Evolutionary conservation across 208 protist species (phyloP), one percentile per base, ranked within the genome.

Genomic region (Leptomonas pyrrhocoris): DNA sequence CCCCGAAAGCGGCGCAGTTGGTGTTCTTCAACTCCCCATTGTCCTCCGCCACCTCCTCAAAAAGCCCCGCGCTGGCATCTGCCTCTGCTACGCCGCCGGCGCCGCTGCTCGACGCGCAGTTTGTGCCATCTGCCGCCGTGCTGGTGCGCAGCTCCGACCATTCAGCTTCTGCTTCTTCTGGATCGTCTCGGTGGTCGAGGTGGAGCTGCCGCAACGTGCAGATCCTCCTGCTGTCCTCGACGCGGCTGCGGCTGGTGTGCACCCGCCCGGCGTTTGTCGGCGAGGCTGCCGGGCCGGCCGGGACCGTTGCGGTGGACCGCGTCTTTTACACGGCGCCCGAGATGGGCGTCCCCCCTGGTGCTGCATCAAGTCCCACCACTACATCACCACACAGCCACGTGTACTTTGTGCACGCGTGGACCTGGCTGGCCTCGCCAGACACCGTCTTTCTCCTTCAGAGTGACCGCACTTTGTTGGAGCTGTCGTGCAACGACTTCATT

Each of bases 371-470:
- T 5, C 3, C 21, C 18, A 40, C 25, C n/a, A 34, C 16, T 15
- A n/a, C 50, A 30, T 15, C 68, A 11, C 25, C 64, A 16, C 34
- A 36, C 55, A n/a, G 30, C 12, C 65, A 42, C 12, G 70, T 81
- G 40, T 30, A 36, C 12, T 85, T 76, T 36, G n/a, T 68, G 13
- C 70, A 75, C 12, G 72, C 70, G 28, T 77, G 73, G 67, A 79
- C 80, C n/a, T 85, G 80, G 75, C 61, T 81, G 15, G 75, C 71
- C 36, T 85, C 80, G 2, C 80, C 80, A 7, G 68, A 63, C 49
- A 73, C 53, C 19, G 7, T 85, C 38, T 70, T 85, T 18, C 75
- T 78, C 9, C 65, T 77, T 21, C 71, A 79, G 60, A 85, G 75
- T 58, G 64, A 81, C 30, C 55, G 80, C 5, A 57, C 65, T 49